Evolutionary conservation across 805 yeast species (phyloP).

Genomic region (Isabelozyma gotoi): DNA sequence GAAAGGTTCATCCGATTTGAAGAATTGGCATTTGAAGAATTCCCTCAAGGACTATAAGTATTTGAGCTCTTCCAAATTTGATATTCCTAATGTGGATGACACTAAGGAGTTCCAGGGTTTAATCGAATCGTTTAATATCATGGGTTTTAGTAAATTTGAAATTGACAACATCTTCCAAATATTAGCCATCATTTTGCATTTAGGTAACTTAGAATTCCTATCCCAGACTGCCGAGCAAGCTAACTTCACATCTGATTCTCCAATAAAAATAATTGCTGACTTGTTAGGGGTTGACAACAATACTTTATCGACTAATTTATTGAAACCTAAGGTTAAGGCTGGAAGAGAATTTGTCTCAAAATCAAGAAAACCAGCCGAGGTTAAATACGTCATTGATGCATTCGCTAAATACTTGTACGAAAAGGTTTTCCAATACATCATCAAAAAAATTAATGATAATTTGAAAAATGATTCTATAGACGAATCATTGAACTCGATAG

Average conservation of each 20-base stretch:
- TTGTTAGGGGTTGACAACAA: constrained; percentile 63
- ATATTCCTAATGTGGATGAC: constrained; percentile 78
- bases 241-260: constrained; percentile 48
- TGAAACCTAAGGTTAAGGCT: constrained; percentile 84
- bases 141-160: constrained; percentile 65
- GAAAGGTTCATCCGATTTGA: constrained; percentile 56
- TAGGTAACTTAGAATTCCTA: constrained; percentile 80
- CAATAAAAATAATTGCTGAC: constrained; percentile 51
- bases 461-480: constrained; percentile 38
- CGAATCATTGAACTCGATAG: constrained; percentile 40
- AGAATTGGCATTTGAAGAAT: constrained; percentile 43
- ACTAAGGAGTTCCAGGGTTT: constrained; percentile 62
- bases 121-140: constrained; percentile 62
- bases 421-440: constrained; percentile 73
- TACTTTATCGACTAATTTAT: constrained; percentile 54
- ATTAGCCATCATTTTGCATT: constrained; percentile 73
- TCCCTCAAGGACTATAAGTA: constrained; percentile 50
- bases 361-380: constrained; percentile 76
- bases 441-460: constrained; percentile 69
- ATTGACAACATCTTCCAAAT: constrained; percentile 59
- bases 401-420: constrained; percentile 86
- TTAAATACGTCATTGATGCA: constrained; percentile 79
- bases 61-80: constrained; percentile 51
- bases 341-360: constrained; percentile 86
- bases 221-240: constrained; percentile 79